phyloP scores from a whole-genome alignment of 371 early-diverging fungal genomes.

The Rhizopus delemar region DNA sequence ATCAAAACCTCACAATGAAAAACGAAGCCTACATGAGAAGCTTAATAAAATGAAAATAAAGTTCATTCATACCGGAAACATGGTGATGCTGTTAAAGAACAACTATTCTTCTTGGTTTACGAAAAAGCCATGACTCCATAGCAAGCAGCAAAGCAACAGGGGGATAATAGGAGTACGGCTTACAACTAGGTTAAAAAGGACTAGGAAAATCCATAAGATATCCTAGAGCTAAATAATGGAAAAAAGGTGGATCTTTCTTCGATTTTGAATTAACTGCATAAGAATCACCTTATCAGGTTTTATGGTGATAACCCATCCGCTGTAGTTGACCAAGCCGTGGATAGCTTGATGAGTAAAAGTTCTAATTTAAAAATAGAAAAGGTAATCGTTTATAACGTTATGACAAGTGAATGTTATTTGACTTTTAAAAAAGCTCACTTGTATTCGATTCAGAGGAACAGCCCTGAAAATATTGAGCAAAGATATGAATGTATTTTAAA shows the following conservation, averaged over 20 bases:
- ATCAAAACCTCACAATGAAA: too few relatives aligned
- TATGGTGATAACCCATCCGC: conserved; percentile 7
- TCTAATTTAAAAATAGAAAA: conserved; percentile 5
- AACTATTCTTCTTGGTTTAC: conserved; percentile 11
- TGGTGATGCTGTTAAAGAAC: conserved; percentile 11
- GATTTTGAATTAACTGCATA: conserved; percentile 11
- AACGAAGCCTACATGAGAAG: too few relatives aligned
- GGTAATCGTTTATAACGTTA: conserved; percentile 1
- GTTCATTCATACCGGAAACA: conserved; percentile 18
- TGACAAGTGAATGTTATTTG: conserved; percentile 9
- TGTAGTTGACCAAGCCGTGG: conserved; percentile 6
- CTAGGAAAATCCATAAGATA: conserved; percentile 14
- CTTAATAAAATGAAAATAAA: conserved; percentile 3
- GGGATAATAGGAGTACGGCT: conserved; percentile 12
- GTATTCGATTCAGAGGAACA: too few relatives aligned
- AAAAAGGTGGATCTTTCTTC: conserved; percentile 8
- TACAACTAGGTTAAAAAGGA: conserved; percentile 19
- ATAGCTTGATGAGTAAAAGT: not conserved
- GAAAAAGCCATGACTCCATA: conserved; percentile 9
- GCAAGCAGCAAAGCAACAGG: conserved; percentile 17
- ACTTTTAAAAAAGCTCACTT: conserved; percentile 12
- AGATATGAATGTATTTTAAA: too few relatives aligned
- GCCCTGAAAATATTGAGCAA: too few relatives aligned
- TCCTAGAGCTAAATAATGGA: conserved; percentile 17
- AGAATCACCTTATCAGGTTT: conserved; percentile 8